Evolutionary conservation across 441 rosid genomes (phyloP), one percentile per base, ranked within the genome.

Genomic region (Aleurites moluccanus): DNA sequence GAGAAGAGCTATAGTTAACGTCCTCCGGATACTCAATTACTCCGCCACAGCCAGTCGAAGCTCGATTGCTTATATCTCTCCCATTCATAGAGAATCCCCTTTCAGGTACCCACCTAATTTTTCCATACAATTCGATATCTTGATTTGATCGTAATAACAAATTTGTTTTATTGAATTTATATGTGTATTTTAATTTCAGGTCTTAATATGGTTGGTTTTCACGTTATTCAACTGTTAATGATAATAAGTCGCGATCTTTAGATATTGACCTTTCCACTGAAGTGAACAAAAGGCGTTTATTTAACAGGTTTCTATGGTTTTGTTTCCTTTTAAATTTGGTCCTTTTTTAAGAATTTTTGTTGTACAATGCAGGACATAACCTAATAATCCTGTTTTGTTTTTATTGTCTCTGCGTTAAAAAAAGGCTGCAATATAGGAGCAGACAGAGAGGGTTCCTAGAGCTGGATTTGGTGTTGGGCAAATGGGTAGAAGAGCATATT

Each of bases 361-460:
- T 67, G 6, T 3, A 14, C 45, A 4, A 6, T n/a, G 14, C 71
- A 30, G 35, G 6, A 49, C 10, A 10, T 1, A 6, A 42, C 15
- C 27, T 70, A 21, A 73, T 53, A 30, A 10, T 53, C 1, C n/a
- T 28, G 23, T 52, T 53, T 73, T 56, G 75, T 49, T 50, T 72
- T 53, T 77, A 61, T 69, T n/a, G 70, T 69, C 11, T 56, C 3
- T 57, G 33, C 25, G 40, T 40, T 73, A 16, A 14, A 59, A 75
- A 38, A 38, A 94, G 99, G 76, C 75, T 95, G 81, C 77, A 93
- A 83, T 93, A 93, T 82, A 86, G 98, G 86, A 95, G 99, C 86
- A 95, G 81, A 78, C 99, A 95, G 78, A 83, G 99, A 83, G 99
- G 98, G 20, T 89, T 86, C 81, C 74, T 93, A 77, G 98, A 95